Evolutionary conservation across 1,284 basidiomycete genomes (phyloP), one percentile per base, ranked within the genome.

Genomic region (Malassezia vespertilionis): DNA sequence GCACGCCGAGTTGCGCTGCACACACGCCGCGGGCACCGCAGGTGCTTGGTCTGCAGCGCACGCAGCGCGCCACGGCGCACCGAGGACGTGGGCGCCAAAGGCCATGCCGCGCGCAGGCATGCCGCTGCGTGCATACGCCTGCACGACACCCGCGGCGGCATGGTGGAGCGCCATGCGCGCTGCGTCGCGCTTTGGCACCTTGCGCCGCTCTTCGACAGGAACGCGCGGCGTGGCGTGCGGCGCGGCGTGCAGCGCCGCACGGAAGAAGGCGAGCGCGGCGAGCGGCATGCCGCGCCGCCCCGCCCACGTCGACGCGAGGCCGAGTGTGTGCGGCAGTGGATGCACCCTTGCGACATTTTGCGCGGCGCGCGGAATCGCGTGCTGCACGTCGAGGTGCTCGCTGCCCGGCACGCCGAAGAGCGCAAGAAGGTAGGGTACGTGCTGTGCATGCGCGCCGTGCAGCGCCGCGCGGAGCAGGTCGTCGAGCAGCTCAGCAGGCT

Each of bases 281-380:
- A 24, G 21, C 5, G 14, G 28, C 3, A 23, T 22, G 9, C 32
- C 39, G 4, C 24, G 32, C 6, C 38, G 46, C 4, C 39, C 46
- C 17, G 33, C 34, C 39, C 46, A 47, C 12, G 46, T 36, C 20
- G 46, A 33, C 6, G 46, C 46, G 10, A 40, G 20, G n/a, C 39
- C 38, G 14, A 40, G 39, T 21, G 39, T 10, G 15, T 26, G 22
- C 7, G 22, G 23, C 20, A 21, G 17, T 15, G 24, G 24, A 31
- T 4, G 21, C 2, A 28, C 21, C 28, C 8, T n/a, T 18, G 11
- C 14, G 27, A n/a, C 21, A 40, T 18, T n/a, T 9, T 8, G 17
- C 24, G 10, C 18, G 39, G 39, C 24, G 21, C 10, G 10, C 8
- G 18, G n/a, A 17, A 21, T 9, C 4, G 17, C 15, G 17, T 10